These are phyloP conservation scores for Blastobotrys ciferrii DNA, from an alignment of 1,139 yeast genomes.

Conservation along the genomic window DNA sequence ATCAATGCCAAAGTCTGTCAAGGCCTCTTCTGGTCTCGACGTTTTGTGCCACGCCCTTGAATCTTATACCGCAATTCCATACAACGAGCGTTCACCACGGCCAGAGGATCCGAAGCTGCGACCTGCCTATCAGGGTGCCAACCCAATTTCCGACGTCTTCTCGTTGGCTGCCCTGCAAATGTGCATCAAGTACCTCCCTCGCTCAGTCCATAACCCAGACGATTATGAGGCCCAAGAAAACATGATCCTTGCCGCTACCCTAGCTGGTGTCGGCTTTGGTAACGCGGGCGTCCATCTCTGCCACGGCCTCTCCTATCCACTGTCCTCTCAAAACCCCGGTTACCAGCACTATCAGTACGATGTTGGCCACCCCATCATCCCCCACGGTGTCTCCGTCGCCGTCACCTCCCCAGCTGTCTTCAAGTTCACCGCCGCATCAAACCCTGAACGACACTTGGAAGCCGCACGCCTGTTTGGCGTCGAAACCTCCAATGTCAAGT, in stretches of 20 bases:
- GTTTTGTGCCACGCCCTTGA: slow-evolving; percentile 47
- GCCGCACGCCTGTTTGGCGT: slow-evolving; percentile 42
- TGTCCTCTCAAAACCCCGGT: slow-evolving; percentile 40
- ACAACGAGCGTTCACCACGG: slow-evolving; percentile 40
- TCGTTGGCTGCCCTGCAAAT: slow-evolving; percentile 40
- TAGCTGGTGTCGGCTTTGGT: slow-evolving; percentile 45
- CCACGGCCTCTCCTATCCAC: slow-evolving; percentile 43
- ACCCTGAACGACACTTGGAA: slow-evolving; percentile 41
- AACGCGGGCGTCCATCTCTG: slow-evolving; percentile 45
- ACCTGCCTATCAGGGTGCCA: slow-evolving; percentile 45
- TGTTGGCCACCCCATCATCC: slow-evolving; percentile 41
- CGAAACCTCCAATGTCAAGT: slow-evolving; percentile 38
- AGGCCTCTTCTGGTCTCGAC: slow-evolving; percentile 45
- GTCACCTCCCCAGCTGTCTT: slow-evolving; percentile 44
- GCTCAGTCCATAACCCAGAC: slow-evolving; percentile 39
- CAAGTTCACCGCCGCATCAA: slow-evolving; percentile 41
- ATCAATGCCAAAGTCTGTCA: slow-evolving; percentile 44
- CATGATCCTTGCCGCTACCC: slow-evolving; percentile 42
- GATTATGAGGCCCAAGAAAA: slow-evolving; percentile 42
- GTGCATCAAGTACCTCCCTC: slow-evolving; percentile 41
- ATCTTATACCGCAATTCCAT: slow-evolving; percentile 45
- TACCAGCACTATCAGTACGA: slow-evolving; percentile 41
- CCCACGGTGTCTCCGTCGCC: slow-evolving; percentile 44
- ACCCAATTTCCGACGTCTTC: slow-evolving; percentile 43
- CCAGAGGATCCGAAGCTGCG: slow-evolving; percentile 40